These are phyloP conservation scores for Sporisorium exsertum DNA, from an alignment of 1,284 basidiomycete genomes.

Conservation along the genomic window DNA sequence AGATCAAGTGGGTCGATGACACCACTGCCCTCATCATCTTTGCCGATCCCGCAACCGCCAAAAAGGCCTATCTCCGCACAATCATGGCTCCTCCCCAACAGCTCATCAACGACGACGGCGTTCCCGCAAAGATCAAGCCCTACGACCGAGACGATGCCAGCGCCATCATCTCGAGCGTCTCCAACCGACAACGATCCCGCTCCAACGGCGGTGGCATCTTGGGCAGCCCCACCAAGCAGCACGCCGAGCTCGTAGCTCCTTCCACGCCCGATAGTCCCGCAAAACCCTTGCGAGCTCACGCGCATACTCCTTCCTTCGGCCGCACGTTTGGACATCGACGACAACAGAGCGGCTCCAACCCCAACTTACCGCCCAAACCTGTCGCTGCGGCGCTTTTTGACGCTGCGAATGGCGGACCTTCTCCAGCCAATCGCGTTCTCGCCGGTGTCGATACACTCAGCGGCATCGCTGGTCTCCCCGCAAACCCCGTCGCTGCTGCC, in stretches of 20 bases:
- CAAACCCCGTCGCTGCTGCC: constrained; percentile 43
- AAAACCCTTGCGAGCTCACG: constrained; percentile 30
- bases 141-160: constrained; percentile 95
- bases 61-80: constrained; percentile 91
- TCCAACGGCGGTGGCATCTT: constrained; percentile 52
- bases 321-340: constrained; percentile 51
- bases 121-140: constrained; percentile 77
- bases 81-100: constrained; percentile 76
- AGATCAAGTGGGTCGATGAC: constrained; percentile 99
- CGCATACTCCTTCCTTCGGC: constrained; percentile 41
- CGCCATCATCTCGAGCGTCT: constrained; percentile 86
- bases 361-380: constrained; percentile 60
- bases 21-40: constrained; percentile 96
- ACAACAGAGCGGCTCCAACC: constrained; percentile 55
- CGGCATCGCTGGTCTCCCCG: constrained; percentile 48
- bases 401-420: constrained; percentile 63
- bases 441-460: constrained; percentile 47
- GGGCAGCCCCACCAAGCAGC: constrained; percentile 45
- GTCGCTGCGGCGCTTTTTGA: constrained; percentile 64
- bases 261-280: constrained; percentile 32
- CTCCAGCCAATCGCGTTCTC: constrained; percentile 56
- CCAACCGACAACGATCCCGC: constrained; percentile 71
- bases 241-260: constrained; percentile 29
- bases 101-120: constrained; percentile 70
- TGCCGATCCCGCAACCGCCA: constrained; percentile 76